Evolutionary conservation across 495 filamentous ascomycete genomes (phyloP).

Genomic region (Parmelia sp.): DNA sequence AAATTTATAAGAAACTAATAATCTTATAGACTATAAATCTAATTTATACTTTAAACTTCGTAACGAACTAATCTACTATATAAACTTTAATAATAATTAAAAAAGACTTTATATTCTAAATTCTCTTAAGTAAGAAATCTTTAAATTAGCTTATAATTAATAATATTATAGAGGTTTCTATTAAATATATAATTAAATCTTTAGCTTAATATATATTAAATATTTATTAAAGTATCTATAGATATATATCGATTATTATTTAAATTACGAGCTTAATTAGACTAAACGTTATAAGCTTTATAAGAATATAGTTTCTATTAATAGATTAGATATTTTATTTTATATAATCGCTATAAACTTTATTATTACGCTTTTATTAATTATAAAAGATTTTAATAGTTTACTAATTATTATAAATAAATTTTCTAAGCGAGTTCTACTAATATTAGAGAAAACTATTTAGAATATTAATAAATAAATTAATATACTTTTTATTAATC

Average conservation of each 20-base stretch:
- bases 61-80: too few relatives aligned
- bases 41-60: too few relatives aligned
- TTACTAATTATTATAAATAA: slow-evolving; percentile 8
- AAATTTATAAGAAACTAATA: too few relatives aligned
- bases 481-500: not conserved
- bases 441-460: slow-evolving; percentile 3
- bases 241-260: not conserved
- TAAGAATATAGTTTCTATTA: not conserved
- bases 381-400: not conserved
- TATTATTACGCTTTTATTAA: not conserved
- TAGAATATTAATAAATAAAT: not conserved
- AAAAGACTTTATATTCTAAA: not conserved
- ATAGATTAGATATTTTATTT: not conserved
- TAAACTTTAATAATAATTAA: not conserved
- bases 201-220: not conserved
- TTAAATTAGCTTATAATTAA: not conserved
- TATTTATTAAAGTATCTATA: not conserved
- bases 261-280: slow-evolving; percentile 2
- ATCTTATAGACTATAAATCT: too few relatives aligned
- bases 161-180: not conserved
- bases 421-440: not conserved
- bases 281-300: not conserved
- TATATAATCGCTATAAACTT: slow-evolving; percentile 8
- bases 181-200: not conserved
- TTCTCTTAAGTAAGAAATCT: not conserved